Conservation (phyloP, 75 land plant species). For the Picea glauca region DNA sequence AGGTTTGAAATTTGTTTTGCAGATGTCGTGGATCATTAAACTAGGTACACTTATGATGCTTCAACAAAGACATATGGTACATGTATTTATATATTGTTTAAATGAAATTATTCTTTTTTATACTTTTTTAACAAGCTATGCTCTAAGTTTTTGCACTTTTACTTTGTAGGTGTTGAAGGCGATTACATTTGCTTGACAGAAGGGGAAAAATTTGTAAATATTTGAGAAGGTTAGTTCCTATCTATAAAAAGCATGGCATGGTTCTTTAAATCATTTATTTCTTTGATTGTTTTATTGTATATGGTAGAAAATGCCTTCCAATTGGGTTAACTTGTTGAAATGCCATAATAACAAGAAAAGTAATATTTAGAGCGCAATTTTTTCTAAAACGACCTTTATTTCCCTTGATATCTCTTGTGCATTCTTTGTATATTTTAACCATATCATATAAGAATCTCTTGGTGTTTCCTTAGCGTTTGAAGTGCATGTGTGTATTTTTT, state of each 20-base stretch:
- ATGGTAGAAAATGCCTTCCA: background rate
- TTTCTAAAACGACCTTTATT: no score
- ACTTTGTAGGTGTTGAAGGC: constrained; percentile 2
- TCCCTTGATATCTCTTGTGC: no score
- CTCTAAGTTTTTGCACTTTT: background rate
- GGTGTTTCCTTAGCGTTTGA: no score
- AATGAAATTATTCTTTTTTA: background rate
- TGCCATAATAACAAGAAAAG: background rate
- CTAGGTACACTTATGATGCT: background rate
- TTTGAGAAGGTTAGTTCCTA: background rate
- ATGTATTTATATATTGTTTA: background rate
- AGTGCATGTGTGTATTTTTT: no score
- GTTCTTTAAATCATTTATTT: background rate
- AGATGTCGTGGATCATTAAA: constrained; percentile 8
- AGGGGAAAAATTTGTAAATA: background rate
- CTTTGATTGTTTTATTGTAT: background rate
- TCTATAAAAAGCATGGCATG: background rate
- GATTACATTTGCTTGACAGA: background rate
- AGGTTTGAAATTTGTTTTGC: background rate
- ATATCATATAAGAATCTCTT: no score
- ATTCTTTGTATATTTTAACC: no score
- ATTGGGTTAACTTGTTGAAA: background rate
- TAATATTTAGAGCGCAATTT: background rate
- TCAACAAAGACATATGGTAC: background rate
- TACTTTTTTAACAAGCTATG: no score